Conservation (phyloP, 352 stramenopile genomes). For the Blastocystis sp. region DNA sequence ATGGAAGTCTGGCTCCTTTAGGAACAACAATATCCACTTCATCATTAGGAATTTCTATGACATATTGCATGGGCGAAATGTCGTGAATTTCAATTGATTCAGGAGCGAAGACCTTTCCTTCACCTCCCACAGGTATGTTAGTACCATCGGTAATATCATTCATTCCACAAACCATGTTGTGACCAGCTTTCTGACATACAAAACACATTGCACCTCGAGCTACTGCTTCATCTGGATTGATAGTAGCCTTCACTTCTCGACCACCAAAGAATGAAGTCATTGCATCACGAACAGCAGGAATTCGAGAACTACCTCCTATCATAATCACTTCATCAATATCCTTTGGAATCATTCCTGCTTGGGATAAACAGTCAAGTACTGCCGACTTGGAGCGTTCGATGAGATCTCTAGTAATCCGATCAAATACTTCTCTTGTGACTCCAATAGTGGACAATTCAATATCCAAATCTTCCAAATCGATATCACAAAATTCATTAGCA, state of each 20-base stretch:
- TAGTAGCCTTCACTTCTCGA: conserved; percentile 39
- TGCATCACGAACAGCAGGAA: conserved; percentile 89
- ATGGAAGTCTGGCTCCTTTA: neutral
- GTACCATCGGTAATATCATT: neutral
- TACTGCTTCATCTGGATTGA: conserved; percentile 96
- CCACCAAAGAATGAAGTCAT: conserved; percentile 91
- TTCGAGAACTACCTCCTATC: conserved; percentile 78
- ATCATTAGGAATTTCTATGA: conserved; percentile 14
- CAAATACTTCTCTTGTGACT: neutral
- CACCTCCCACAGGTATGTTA: neutral
- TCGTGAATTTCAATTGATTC: neutral
- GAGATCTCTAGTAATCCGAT: neutral
- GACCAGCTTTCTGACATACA: neutral
- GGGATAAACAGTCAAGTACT: neutral
- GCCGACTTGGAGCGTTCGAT: neutral
- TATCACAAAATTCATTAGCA: neutral
- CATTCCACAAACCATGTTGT: neutral
- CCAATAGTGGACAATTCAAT: neutral
- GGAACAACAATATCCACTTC: neutral
- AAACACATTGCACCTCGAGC: conserved; percentile 82
- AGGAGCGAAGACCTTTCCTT: neutral
- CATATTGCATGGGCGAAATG: neutral
- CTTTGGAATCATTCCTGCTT: neutral
- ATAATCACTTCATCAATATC: conserved; percentile 10
- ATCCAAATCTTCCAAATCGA: neutral